Conservation (phyloP, 805 yeast species). For the Zygosaccharomyces pseudorouxii region DNA sequence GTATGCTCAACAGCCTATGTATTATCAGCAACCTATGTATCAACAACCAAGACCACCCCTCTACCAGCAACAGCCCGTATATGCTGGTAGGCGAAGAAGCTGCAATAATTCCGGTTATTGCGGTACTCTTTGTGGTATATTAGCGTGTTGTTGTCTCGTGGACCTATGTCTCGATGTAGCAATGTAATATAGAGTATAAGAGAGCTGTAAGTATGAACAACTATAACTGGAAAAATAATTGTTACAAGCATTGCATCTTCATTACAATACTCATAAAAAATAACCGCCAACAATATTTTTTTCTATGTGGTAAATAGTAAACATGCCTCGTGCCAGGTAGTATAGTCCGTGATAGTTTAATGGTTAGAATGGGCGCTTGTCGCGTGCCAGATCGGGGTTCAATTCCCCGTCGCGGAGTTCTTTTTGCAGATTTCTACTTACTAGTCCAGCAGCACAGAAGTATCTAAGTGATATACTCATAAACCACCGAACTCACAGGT, state of each 20-base stretch:
- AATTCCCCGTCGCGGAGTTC: not conserved
- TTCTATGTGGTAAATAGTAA: too few relatives aligned
- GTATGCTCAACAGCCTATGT: not conserved
- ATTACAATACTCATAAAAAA: too few relatives aligned
- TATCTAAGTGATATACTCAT: too few relatives aligned
- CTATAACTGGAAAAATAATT: too few relatives aligned
- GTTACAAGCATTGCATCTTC: too few relatives aligned
- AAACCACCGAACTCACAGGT: too few relatives aligned
- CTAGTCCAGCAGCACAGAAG: conserved; percentile 1
- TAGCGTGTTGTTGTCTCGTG: conserved; percentile 2
- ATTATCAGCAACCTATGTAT: not conserved
- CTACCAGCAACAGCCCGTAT: not conserved
- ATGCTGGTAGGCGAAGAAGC: not conserved
- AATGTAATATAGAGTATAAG: not conserved
- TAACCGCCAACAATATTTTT: too few relatives aligned
- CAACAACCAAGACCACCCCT: not conserved
- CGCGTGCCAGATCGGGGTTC: too few relatives aligned
- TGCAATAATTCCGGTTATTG: conserved; percentile 1
- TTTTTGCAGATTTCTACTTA: not conserved
- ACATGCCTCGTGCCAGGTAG: too few relatives aligned
- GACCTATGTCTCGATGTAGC: conserved; percentile 1
- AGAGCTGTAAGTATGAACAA: too few relatives aligned
- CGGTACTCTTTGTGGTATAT: not conserved
- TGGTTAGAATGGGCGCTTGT: too few relatives aligned
- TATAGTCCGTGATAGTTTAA: too few relatives aligned